Conservation (phyloP, 1,284 basidiomycete species). For the Athelia sp. region DNA sequence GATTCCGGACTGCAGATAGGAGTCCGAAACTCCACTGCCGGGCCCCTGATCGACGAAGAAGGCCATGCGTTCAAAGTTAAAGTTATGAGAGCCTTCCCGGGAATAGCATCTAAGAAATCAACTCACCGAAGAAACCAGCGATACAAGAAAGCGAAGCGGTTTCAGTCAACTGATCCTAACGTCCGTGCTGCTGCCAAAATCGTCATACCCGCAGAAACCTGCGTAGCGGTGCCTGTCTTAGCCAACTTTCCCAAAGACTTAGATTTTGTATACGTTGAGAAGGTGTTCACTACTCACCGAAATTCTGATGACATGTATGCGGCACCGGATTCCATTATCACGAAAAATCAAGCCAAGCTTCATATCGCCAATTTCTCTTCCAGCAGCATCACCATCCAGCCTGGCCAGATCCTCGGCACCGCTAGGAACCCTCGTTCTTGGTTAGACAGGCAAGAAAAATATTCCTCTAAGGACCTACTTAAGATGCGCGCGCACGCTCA, state of each 20-base stretch:
- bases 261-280: not conserved
- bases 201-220: not conserved
- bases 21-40: constrained; percentile 6
- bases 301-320: constrained; percentile 14
- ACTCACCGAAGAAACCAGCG: not conserved
- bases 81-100: not conserved
- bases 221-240: not conserved
- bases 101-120: not conserved
- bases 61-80: constrained; percentile 13
- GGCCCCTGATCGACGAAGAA: constrained; percentile 3
- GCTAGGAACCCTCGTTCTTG: constrained; percentile 10
- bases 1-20: constrained; percentile 9
- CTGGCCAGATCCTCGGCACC: constrained; percentile 13
- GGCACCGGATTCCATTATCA: constrained; percentile 14
- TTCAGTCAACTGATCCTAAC: not conserved
- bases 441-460: constrained; percentile 9
- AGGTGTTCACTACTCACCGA: not conserved
- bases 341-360: constrained; percentile 8
- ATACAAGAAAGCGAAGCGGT: not conserved
- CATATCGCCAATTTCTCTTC: constrained; percentile 18
- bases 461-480: not conserved
- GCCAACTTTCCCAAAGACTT: not conserved
- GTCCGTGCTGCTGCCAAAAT: not conserved
- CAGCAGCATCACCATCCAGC: constrained; percentile 9
- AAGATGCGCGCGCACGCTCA: not conserved